These are phyloP conservation scores for Oidium heveae DNA, from an alignment of 2,329 filamentous ascomycete species.

Conservation along the genomic window DNA sequence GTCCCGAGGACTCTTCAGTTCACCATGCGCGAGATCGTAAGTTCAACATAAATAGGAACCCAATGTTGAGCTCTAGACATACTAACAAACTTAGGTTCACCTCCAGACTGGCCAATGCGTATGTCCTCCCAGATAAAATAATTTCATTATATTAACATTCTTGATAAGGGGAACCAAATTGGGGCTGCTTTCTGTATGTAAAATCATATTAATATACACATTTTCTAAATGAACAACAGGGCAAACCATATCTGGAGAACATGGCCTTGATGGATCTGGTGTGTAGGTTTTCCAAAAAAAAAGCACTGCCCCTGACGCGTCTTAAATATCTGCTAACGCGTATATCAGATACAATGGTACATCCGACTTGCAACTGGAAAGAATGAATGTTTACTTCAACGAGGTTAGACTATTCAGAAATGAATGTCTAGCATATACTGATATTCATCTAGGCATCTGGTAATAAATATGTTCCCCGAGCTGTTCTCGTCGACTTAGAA, in stretches of 20 bases:
- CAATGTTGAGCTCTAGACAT: slow-evolving; percentile 16
- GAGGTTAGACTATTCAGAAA: slow-evolving; percentile 27
- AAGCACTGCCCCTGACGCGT: neutral
- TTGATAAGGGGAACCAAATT: slow-evolving; percentile 91
- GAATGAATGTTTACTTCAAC: slow-evolving; percentile 99
- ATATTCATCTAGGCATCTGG: slow-evolving; percentile 43
- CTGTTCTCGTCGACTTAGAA: slow-evolving; percentile 97
- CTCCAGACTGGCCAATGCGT: slow-evolving; percentile 99
- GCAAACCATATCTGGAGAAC: slow-evolving; percentile 71
- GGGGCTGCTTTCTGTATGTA: slow-evolving; percentile 93
- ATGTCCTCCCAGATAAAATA: slow-evolving; percentile 16
- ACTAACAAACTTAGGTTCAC: slow-evolving; percentile 49
- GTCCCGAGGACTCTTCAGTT: slow-evolving; percentile 9
- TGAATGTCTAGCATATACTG: slow-evolving; percentile 6
- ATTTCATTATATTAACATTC: neutral
- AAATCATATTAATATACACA: slow-evolving; percentile 3
- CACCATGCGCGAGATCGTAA: slow-evolving; percentile 54
- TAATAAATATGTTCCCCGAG: slow-evolving; percentile 99
- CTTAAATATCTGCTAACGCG: slow-evolving; percentile 11
- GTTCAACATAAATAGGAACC: slow-evolving; percentile 17
- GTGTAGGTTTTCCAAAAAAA: slow-evolving; percentile 37
- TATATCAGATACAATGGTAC: slow-evolving; percentile 73
- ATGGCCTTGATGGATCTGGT: slow-evolving; percentile 92
- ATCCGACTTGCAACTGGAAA: slow-evolving; percentile 97
- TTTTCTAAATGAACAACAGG: slow-evolving; percentile 21